These are phyloP conservation scores for Fagopyrum esculentum DNA, from an alignment of 148 eudicot genomes.

Conservation along the genomic window DNA sequence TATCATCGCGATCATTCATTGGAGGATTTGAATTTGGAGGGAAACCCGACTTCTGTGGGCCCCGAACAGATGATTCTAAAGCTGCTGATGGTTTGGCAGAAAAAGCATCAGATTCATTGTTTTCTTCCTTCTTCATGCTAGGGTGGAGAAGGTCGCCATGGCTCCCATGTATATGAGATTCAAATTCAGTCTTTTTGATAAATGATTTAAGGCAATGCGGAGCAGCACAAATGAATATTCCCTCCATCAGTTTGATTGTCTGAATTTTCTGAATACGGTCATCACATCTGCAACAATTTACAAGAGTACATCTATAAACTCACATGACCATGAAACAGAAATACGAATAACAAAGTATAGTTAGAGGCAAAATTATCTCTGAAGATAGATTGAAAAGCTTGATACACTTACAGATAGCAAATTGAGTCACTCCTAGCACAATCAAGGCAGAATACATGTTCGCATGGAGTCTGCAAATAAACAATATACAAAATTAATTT, in stretches of 20 bases:
- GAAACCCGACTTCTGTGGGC: constrained; percentile 42
- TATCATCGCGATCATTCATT: constrained; percentile 49
- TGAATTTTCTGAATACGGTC: constrained; percentile 94
- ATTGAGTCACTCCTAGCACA: constrained; percentile 98
- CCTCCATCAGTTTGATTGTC: constrained; percentile 89
- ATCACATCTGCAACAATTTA: constrained; percentile 51
- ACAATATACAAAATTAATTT: neutral
- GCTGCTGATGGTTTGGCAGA: constrained; percentile 50
- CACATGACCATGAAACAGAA: neutral
- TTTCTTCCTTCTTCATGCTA: constrained; percentile 44
- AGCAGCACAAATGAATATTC: constrained; percentile 81
- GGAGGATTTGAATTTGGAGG: constrained; percentile 46
- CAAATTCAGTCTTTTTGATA: constrained; percentile 68
- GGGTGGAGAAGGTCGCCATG: constrained; percentile 67
- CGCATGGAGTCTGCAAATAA: constrained; percentile 91
- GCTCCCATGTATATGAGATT: constrained; percentile 48
- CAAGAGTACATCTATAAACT: neutral
- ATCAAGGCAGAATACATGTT: constrained; percentile 93
- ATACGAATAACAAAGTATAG: neutral
- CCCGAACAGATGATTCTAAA: constrained; percentile 65
- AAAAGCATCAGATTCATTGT: constrained; percentile 48
- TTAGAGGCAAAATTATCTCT: neutral
- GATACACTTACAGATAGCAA: constrained; percentile 77
- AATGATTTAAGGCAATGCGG: constrained; percentile 91
- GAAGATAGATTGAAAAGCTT: neutral